Evolutionary conservation across 805 yeast species (phyloP), one percentile per base, ranked within the genome.

Genomic region (Candida golubevii): DNA sequence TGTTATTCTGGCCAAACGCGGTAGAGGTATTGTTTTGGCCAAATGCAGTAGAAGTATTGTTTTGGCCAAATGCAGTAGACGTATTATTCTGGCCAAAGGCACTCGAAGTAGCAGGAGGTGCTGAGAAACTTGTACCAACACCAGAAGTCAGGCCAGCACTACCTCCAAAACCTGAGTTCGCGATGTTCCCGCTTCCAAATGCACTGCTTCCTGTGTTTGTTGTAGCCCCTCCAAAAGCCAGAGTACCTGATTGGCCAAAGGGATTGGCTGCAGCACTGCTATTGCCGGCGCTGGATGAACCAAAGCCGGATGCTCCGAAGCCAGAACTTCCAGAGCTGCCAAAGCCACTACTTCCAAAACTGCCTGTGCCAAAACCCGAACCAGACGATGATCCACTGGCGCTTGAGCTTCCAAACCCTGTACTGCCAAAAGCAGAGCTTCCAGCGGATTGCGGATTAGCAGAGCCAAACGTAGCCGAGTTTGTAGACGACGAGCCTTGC

Each of bases 221-320:
- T 10, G 36, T 7, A 26, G 34, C 14, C 13, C 30, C 29, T 4
- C 48, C 50, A 28, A 44, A 44, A n/a, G 44, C 39, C 40, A 42
- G 40, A 11, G 42, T 9, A 13, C n/a, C 35, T 6, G 47, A 18
- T 23, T 42, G 42, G 26, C 46, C 46, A 15, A 35, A 41, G 4
- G 35, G 38, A 33, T 34, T 26, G 14, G 46, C 13, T 4, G 28
- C 26, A 28, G 42, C 27, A 28, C 34, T n/a, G 11, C 14, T 30
- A 27, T 7, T 29, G 9, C 13, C 28, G n/a, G 38, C n/a, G 14
- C 33, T 35, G 6, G 42, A 33, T 4, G n/a, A 7, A 6, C 48
- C 45, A 12, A 44, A 40, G 13, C 47, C 48, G n/a, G 42, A 31
- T 33, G 30, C 27, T 10, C 50, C 53, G 35, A 46, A 42, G 8